phyloP scores from a whole-genome alignment of 768 basidiomycete genomes.

The Mycena haematopus region DNA sequence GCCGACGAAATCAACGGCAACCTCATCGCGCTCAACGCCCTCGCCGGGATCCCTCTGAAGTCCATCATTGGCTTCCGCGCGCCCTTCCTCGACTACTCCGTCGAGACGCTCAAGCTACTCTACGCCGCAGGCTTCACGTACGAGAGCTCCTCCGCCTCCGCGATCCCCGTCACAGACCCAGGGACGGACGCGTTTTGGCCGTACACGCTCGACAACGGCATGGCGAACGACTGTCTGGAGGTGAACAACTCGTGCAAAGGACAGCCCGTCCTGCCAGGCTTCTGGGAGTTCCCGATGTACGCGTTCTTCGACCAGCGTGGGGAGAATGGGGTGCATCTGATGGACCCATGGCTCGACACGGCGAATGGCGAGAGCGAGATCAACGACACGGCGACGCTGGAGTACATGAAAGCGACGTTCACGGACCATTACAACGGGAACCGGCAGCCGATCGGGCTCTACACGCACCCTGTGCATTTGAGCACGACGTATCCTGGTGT shows the following conservation, averaged over 20 bases:
- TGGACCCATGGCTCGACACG: constrained; percentile 75
- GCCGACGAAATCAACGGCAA: constrained; percentile 77
- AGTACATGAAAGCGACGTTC: constrained; percentile 78
- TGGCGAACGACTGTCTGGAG: constrained; percentile 77
- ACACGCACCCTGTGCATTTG: constrained; percentile 78
- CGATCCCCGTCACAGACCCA: constrained; percentile 68
- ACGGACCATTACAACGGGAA: constrained; percentile 75
- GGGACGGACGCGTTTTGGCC: constrained; percentile 83
- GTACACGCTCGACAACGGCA: constrained; percentile 80
- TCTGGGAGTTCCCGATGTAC: constrained; percentile 90
- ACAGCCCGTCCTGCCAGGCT: constrained; percentile 70
- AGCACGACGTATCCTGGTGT: constrained; percentile 66
- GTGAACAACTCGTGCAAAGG: constrained; percentile 67
- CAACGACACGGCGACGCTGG: constrained; percentile 67
- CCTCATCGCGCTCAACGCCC: constrained; percentile 77
- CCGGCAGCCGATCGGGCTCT: constrained; percentile 80
- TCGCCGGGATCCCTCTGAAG: constrained; percentile 75
- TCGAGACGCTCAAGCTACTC: constrained; percentile 64
- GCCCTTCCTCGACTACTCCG: constrained; percentile 73
- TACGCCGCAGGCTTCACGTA: constrained; percentile 67
- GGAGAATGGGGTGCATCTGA: constrained; percentile 63
- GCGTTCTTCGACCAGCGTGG: constrained; percentile 72
- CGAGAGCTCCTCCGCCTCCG: constrained; percentile 67
- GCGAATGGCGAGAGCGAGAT: not conserved
- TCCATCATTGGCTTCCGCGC: constrained; percentile 78